A percentile compares a stretch with the other conserved stretches of the same genome.
Evolutionary conservation across 192 early-diverging fungal genomes (phyloP).

Genomic region (Chytriomyces sp.): DNA sequence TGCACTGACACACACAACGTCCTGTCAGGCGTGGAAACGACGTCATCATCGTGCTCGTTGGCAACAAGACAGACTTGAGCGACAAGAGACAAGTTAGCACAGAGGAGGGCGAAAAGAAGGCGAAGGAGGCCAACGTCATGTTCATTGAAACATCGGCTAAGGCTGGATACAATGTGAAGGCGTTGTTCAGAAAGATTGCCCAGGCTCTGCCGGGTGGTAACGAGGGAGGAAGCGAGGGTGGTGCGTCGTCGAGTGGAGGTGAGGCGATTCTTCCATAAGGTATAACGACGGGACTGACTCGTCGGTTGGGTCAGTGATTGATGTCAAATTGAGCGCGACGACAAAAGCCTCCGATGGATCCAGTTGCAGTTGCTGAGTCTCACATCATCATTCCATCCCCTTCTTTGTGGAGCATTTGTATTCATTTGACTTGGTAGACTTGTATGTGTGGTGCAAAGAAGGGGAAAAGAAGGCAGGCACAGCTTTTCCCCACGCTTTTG

Average conservation of each 20-base stretch:
- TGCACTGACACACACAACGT: conserved; percentile 67
- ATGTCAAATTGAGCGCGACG: conserved; percentile 48
- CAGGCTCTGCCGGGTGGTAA: conserved; percentile 90
- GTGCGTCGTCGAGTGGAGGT: conserved; percentile 28
- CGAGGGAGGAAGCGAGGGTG: conserved; percentile 7
- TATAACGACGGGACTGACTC: background rate
- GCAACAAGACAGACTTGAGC: conserved; percentile 98
- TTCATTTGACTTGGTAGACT: too few relatives aligned
- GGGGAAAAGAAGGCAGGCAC: background rate
- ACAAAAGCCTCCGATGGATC: conserved; percentile 43
- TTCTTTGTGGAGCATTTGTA: background rate
- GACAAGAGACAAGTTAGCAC: conserved; percentile 94
- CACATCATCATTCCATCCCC: background rate
- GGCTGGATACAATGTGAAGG: conserved; percentile 98
- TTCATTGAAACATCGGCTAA: conserved; percentile 99
- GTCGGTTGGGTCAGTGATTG: conserved; percentile 44
- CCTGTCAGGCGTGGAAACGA: conserved; percentile 77
- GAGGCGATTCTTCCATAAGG: too few relatives aligned
- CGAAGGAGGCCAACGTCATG: conserved; percentile 94
- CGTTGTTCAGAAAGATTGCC: conserved; percentile 95
- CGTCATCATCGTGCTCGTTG: conserved; percentile 97
- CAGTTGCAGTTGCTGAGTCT: conserved; percentile 46
- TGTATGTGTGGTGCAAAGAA: background rate
- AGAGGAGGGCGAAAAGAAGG: conserved; percentile 97
- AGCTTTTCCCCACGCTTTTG: too few relatives aligned